Conservation (phyloP, 768 basidiomycete genomes). For the Leucocoprinus sp. region DNA sequence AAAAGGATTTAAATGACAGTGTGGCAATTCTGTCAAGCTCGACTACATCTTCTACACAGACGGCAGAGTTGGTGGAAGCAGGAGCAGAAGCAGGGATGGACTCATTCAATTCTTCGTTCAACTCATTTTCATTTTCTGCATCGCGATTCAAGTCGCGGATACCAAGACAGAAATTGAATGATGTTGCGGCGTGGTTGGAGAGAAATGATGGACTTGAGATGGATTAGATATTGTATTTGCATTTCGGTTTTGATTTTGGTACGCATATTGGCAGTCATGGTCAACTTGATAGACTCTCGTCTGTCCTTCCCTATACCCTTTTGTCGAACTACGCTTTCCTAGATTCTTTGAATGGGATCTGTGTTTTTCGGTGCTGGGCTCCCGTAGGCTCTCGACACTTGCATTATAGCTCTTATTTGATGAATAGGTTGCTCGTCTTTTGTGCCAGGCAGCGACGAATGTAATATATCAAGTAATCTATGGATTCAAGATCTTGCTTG, state of each 20-base stretch:
- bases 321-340: too few relatives aligned
- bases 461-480: too few relatives aligned
- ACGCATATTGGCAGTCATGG: too few relatives aligned
- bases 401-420: too few relatives aligned
- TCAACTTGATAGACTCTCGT: too few relatives aligned
- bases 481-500: too few relatives aligned
- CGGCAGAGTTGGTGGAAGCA: not conserved
- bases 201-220: slow-evolving; percentile 4
- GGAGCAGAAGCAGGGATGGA: not conserved
- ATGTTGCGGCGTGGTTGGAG: slow-evolving; percentile 7
- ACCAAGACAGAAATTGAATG: slow-evolving; percentile 7
- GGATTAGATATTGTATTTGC: not conserved
- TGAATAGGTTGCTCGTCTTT: too few relatives aligned
- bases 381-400: too few relatives aligned
- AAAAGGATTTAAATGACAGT: not conserved
- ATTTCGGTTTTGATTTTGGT: not conserved
- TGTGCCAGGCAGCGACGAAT: too few relatives aligned
- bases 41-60: not conserved
- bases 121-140: not conserved
- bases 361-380: too few relatives aligned
- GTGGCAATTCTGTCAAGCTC: not conserved
- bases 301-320: too few relatives aligned
- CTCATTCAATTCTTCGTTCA: not conserved
- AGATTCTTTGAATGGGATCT: too few relatives aligned
- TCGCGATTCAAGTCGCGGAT: slow-evolving; percentile 2